Conservation (phyloP, 176 grass and related monocot species). For the barley (Hordeum vulgare) region MorexV3_pseudomolecules_assembly NC_058524.1:39875068-39875567, state of each 20-base stretch:
- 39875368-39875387: not conserved
- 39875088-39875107: constrained; percentile 53
- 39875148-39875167: constrained; percentile 9
- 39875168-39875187: constrained; percentile 9
- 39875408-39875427: constrained; percentile 10
- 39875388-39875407: not conserved
- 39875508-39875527: not conserved
- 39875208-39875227: constrained; percentile 31
- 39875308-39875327: constrained; percentile 37
- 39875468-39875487: not conserved
- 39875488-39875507: not conserved
- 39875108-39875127: constrained; percentile 55
- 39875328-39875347: not conserved
- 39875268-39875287: constrained; percentile 54
- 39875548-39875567: not conserved
- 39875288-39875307: constrained; percentile 39
- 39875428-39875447: not conserved
- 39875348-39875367: constrained; percentile 17
- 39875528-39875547: not conserved
- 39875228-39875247: constrained; percentile 24
- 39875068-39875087: constrained; percentile 54
- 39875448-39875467: not conserved
- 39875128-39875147: constrained; percentile 17
- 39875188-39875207: constrained; percentile 6
- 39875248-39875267: constrained; percentile 48